Evolutionary conservation across 1,284 basidiomycete species (phyloP), one percentile per base, ranked within the genome.

Genomic region (Apiotrichum brassicae): DNA sequence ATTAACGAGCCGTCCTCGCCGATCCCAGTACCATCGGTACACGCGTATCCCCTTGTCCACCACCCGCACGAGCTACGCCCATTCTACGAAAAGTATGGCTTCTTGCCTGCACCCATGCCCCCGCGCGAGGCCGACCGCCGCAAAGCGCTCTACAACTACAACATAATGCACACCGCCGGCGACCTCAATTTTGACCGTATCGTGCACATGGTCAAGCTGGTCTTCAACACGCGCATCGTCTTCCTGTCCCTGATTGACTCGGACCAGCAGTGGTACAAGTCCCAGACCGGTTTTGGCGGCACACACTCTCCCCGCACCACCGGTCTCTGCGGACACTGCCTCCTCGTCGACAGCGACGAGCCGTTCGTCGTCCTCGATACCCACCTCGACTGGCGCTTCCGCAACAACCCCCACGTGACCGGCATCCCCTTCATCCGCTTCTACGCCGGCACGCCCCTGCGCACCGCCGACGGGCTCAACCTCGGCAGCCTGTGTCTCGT

Each of bases 151-250:
- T 65, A 62, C 58, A 86, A 85, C 58, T 91, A 87, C 74, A 90
- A 90, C 60, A 86, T 93, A 26, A 82, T 88, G 78, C 82, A 87
- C 58, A 90, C 88, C 0, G 82, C 82, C 13, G 78, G 83, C 14
- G 90, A 97, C 66, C 76, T 82, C 57, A 94, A 94, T 67, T 95
- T 97, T 66, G 91, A 95, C 70, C 81, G 92, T 18, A 93, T 97
- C 80, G 58, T 88, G 80, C 77, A 78, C 52, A 79, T 97, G 42
- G 86, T 86, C 46, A 94, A 93, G 75, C 77, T 97, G 24, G 92
- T 97, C 13, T 95, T 97, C 74, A 87, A 82, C 65, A 88, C 89
- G 1, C 88, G 87, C 64, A 82, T 86, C 19, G 91, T 93, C 6
- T 45, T 53, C 30, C 86, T 97, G 33, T 82, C 85, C 4, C 75